Evolutionary conservation across 345 rosid genomes (phyloP), one percentile per base, ranked within the genome.

Genomic region (Iberis pinnata): DNA sequence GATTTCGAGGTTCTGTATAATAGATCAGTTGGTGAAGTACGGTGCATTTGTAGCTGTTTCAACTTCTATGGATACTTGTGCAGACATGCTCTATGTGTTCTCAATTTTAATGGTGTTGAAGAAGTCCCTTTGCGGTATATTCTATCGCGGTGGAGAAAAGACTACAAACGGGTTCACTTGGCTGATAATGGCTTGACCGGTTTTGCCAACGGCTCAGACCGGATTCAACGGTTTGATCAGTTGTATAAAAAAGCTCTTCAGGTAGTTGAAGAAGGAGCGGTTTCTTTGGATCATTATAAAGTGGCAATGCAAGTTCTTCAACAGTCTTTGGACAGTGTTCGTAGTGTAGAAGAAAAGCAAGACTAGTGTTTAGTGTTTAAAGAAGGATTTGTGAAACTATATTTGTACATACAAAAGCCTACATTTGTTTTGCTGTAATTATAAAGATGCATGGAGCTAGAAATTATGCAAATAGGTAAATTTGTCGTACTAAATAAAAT

Each of bases 11-110:
- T 89, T 39, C 56, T 81, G 37, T 82, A 81, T 76, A 81, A 89
- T 31, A 77, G 90, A 74, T 61, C 83, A 9, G 85, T 77, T 0
- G 73, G 75, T 4, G 97, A 83, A 71, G 86, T 86, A 40, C 65
- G 97, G 33, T 89, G 97, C 70, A 75, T 77, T 7, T 86, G 97
- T 58, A 79, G 90, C 64, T 81, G 95, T 75, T 89, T 89, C 61
- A 83, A 77, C 71, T 80, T 76, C 56, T 76, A 75, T 19, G 97
- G 97, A 12, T 89, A 89, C 61, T 57, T 89, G 12, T 89, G 95
- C 48, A 68, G 97, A 56, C 97, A 86, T 63, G 88, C 95, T 17
- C 56, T 89, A 2, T 79, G 86, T 58, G 84, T 85, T 43, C 87
- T 85, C 12, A 80, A 78, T 65, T 78, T 80, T 50, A 85, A 80